Evolutionary conservation across 2,329 filamentous ascomycete species (phyloP).

Genomic region (Exophiala sp.): DNA sequence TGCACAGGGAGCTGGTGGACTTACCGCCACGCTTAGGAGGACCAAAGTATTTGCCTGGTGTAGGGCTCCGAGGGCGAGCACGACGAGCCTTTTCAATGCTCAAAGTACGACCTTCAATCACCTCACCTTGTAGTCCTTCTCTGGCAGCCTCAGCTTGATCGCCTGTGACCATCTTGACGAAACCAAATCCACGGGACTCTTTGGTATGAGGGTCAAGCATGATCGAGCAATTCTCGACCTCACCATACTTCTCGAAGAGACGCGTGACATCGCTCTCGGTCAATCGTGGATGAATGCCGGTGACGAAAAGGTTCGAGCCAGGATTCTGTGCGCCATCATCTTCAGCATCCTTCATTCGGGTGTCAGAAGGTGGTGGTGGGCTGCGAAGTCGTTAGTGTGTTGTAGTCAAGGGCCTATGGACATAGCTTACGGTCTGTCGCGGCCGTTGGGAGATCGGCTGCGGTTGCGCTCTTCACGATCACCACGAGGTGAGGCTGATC

Average conservation of each 20-base stretch:
- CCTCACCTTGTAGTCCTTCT: conserved; percentile 90
- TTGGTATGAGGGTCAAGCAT: conserved; percentile 99
- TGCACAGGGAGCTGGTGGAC: too few relatives aligned
- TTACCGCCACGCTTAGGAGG: conserved; percentile 84
- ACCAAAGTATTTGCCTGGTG: conserved; percentile 98
- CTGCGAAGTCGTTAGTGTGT: conserved; percentile 32
- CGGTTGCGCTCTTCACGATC: conserved; percentile 57
- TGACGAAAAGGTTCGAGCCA: conserved; percentile 97
- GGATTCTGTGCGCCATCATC: conserved; percentile 81
- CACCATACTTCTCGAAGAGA: conserved; percentile 97
- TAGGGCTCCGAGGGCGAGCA: conserved; percentile 89
- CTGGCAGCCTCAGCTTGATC: conserved; percentile 96
- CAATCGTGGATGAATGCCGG: conserved; percentile 91
- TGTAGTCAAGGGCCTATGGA: neutral
- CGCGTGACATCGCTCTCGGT: conserved; percentile 86
- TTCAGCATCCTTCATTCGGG: conserved; percentile 42
- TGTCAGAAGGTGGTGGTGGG: conserved; percentile 45
- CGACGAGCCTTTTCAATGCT: conserved; percentile 99
- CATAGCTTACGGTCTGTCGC: conserved; percentile 50
- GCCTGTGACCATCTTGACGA: conserved; percentile 96
- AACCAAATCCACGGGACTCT: conserved; percentile 97
- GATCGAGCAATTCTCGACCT: conserved; percentile 99
- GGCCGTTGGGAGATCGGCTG: conserved; percentile 62
- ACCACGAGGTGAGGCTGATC: conserved; percentile 63
- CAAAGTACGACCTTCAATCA: conserved; percentile 89